Evolutionary conservation across 345 rosid genomes (phyloP), one percentile per base, ranked within the genome.

Genomic region (Sapria himalayana): DNA sequence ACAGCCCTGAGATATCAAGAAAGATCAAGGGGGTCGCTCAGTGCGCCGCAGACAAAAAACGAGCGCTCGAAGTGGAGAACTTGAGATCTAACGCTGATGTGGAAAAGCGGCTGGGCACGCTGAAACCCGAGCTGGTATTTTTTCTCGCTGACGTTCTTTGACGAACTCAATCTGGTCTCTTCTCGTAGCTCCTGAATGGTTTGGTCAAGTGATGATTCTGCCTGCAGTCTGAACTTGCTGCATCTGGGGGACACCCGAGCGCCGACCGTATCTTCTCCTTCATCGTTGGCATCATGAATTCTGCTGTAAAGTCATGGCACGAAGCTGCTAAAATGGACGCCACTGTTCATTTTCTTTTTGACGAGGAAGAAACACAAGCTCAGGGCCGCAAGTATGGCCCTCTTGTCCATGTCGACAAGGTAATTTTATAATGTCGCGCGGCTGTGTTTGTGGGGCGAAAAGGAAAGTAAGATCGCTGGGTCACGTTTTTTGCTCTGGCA

Each of bases 391-490:
- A 76, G 60, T 72, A 67, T 37, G 91, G 93, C 46, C 81, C 98
- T 14, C 62, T 52, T 39, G 89, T 81, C 61, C 81, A 86, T 64
- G 68, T 86, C 37, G 94, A 78, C 42, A 89, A 82, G 93, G 95
- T 89, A 65, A n/a, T n/a, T n/a, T n/a, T n/a, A n/a, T n/a, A n/a
- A n/a, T n/a, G n/a, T n/a, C n/a, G n/a, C n/a, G n/a, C n/a, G n/a
- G n/a, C n/a, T n/a, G n/a, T n/a, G n/a, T n/a, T n/a, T n/a, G n/a
- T n/a, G n/a, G n/a, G n/a, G n/a, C n/a, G n/a, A n/a, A n/a, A n/a
- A n/a, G n/a, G n/a, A n/a, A n/a, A n/a, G n/a, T n/a, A n/a, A n/a
- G n/a, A n/a, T n/a, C n/a, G n/a, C n/a, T n/a, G n/a, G n/a, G n/a
- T n/a, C n/a, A 1, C 43, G 21, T 49, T n/a, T 46, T 53, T 33